Conservation (phyloP, 1,284 basidiomycete species). For the Malassezia vespertilionis region DNA sequence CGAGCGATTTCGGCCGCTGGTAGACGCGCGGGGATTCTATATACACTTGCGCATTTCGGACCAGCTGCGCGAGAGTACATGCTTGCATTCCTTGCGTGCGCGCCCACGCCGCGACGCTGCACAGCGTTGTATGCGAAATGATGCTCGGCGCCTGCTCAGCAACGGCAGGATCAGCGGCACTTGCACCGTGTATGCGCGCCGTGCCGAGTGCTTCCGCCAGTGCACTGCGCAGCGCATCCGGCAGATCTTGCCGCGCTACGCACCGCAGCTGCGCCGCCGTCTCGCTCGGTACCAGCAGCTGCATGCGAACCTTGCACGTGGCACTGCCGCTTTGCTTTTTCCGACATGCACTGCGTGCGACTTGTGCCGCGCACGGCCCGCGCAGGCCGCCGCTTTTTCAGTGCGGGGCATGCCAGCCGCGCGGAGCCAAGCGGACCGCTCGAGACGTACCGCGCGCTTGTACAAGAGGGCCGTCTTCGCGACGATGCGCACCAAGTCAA, state of each 20-base stretch:
- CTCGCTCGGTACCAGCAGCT: constrained; percentile 1
- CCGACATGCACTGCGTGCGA: no score
- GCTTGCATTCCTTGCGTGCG: not conserved
- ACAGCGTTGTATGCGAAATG: constrained; percentile 4
- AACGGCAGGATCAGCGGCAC: not conserved
- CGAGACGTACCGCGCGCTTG: constrained; percentile 63
- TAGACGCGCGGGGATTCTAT: constrained; percentile 1
- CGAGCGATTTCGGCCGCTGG: constrained; percentile 17
- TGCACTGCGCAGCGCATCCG: not conserved
- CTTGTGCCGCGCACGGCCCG: no score
- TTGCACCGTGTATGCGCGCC: not conserved
- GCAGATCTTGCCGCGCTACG: not conserved
- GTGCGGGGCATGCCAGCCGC: no score
- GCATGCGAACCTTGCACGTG: no score
- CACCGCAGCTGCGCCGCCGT: constrained; percentile 2
- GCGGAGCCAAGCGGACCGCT: no score
- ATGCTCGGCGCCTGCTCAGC: not conserved
- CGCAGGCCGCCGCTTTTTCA: not conserved
- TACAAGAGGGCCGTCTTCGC: constrained; percentile 60
- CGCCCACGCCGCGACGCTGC: constrained; percentile 7
- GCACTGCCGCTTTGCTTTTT: no score
- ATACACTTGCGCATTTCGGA: constrained; percentile 6
- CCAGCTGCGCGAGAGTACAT: not conserved
- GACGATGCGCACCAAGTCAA: constrained; percentile 72
- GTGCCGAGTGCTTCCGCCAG: not conserved